Evolutionary conservation across 208 protist species (phyloP), one percentile per base, ranked within the genome.

Genomic region (Wallacemonas sp.): DNA sequence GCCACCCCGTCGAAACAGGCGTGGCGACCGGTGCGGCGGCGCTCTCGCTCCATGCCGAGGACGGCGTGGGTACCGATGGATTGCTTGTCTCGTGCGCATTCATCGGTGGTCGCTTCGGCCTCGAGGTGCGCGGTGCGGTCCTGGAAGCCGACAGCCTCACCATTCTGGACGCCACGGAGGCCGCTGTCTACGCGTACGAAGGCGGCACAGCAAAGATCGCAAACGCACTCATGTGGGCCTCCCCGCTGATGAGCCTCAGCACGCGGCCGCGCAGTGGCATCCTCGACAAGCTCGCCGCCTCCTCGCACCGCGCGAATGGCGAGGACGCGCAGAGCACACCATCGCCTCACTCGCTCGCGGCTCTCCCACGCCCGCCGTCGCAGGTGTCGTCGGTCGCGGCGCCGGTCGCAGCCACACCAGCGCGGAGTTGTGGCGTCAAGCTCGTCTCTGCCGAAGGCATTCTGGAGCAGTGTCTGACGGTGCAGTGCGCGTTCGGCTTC

Each of bases 101-200:
- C 61, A 72, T 39, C 41, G 87, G 87, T 17, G 87, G 85, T 9
- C 64, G 76, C 14, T 93, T 89, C 56, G 73, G 75, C 33, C 44
- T 93, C 11, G 87, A 93, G 48, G 77, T 90, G 24, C 80, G 80
- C 21, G 73, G 75, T 49, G 78, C 82, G 0, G 61, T 63, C 21
- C 61, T 90, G 33, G 76, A 78, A 36, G 82, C 74, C 0, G 73
- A 29, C n/a, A 76, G 79, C 4, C 38, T 89, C 21, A 70, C 81
- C 17, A 34, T 88, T 14, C 52, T 81, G 16, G 70, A 89, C 48
- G 71, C 79, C 19, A 47, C 71, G 36, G 77, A 87, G 33, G 80
- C 84, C 34, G 74, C 77, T 48, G 65, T 90, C 29, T 93, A 89
- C 70, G 80, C 73, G 8, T 90, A 88, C 64, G 79, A 87, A 33